Evolutionary conservation across 257 asterid species (phyloP).

Genomic region (Oldenlandia corymbosa): DNA sequence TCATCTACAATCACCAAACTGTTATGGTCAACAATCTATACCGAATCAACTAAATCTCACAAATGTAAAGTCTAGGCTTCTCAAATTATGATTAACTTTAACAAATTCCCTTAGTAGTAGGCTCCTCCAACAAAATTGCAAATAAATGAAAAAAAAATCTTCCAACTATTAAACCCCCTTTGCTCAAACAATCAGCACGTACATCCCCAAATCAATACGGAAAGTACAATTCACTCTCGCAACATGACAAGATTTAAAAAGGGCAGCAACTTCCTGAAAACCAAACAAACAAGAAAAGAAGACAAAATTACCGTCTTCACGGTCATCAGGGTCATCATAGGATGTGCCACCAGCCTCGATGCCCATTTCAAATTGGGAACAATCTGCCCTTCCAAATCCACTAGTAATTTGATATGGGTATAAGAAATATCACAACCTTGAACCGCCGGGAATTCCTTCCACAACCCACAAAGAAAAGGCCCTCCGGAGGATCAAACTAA

Average conservation of each 20-base stretch:
- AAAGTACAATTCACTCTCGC: not conserved
- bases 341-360: constrained; percentile 35
- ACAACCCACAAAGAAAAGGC: constrained; percentile 3
- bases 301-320: constrained; percentile 36
- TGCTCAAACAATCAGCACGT: not conserved
- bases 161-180: not conserved
- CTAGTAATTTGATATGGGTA: not conserved
- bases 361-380: constrained; percentile 21
- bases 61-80: not conserved
- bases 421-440: not conserved
- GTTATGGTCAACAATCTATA: not conserved
- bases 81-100: not conserved
- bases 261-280: not conserved
- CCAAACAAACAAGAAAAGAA: not conserved
- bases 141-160: not conserved
- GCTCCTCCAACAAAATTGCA: not conserved
- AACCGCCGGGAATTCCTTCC: not conserved
- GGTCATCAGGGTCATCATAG: constrained; percentile 24
- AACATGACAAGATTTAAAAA: not conserved
- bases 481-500: not conserved
- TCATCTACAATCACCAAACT: not conserved
- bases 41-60: not conserved
- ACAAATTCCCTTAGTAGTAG: not conserved
- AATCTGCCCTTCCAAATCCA: constrained; percentile 1
- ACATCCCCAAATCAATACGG: not conserved